A percentile compares a stretch with the other conserved stretches of the same genome.
Evolutionary conservation across 2,329 filamentous ascomycete species (phyloP).

Genomic region (Periconia sp.): DNA sequence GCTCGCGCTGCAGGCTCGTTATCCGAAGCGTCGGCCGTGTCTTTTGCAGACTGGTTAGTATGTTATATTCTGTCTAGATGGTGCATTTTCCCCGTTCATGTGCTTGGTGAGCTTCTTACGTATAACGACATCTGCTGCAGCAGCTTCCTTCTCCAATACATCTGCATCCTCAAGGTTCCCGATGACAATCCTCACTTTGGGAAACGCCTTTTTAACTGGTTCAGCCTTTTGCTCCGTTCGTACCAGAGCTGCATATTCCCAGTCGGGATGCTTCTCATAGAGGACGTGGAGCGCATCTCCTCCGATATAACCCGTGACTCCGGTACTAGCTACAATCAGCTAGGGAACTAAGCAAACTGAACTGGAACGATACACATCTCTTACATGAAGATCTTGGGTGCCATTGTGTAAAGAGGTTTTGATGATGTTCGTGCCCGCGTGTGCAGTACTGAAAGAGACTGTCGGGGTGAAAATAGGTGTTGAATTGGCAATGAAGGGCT

Average conservation of each 20-base stretch:
- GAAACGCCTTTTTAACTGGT: slow-evolving; percentile 46
- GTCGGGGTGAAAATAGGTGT: neutral
- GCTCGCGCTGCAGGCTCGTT: slow-evolving; percentile 43
- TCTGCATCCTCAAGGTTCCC: slow-evolving; percentile 52
- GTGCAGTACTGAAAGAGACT: too few species aligned
- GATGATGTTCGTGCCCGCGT: too few species aligned
- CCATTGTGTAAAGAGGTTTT: neutral
- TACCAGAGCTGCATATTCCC: slow-evolving; percentile 48
- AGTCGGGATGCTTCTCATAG: slow-evolving; percentile 49
- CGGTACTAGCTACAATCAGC: slow-evolving; percentile 9
- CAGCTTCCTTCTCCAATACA: slow-evolving; percentile 50
- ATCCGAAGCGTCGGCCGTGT: slow-evolving; percentile 32
- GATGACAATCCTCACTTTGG: slow-evolving; percentile 50
- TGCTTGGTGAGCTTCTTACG: slow-evolving; percentile 9
- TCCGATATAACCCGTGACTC: slow-evolving; percentile 22
- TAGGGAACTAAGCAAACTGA: neutral
- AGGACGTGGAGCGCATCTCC: slow-evolving; percentile 49
- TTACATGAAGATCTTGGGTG: neutral
- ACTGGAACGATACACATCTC: neutral
- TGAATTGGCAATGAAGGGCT: too few species aligned
- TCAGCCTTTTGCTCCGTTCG: slow-evolving; percentile 48
- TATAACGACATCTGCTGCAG: slow-evolving; percentile 54
- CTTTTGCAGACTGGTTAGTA: slow-evolving; percentile 9
- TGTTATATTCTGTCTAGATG: neutral
- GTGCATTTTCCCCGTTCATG: neutral